Conservation (phyloP, 306 rosid genomes). For the Oemleria cerasiformis region DNA sequence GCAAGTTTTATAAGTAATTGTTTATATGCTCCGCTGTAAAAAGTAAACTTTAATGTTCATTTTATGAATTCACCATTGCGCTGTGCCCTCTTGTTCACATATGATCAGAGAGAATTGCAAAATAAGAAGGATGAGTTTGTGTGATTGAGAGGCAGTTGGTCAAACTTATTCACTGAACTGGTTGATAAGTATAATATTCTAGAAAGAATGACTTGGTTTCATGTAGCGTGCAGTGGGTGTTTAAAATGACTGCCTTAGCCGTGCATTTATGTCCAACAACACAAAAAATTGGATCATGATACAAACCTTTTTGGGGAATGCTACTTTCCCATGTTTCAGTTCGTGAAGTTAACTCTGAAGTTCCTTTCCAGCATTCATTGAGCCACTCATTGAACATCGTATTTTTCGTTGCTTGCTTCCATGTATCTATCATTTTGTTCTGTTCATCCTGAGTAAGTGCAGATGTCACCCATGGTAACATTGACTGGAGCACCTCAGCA, state of each 20-base stretch:
- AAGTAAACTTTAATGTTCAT: no score
- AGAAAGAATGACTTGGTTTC: no score
- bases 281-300: conserved; percentile 12
- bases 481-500: conserved; percentile 99
- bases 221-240: no score
- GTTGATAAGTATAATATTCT: neutral
- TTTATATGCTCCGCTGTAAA: no score
- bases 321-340: conserved; percentile 48
- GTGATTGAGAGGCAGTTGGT: no score
- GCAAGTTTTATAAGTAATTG: no score
- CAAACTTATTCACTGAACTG: neutral
- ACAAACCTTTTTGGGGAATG: conserved; percentile 64
- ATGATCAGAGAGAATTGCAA: no score
- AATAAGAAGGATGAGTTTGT: no score
- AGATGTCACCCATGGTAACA: conserved; percentile 98
- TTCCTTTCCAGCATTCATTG: conserved; percentile 92
- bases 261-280: neutral
- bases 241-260: conserved; percentile 6
- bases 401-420: conserved; percentile 98
- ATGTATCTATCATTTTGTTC: conserved; percentile 93
- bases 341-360: conserved; percentile 49
- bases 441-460: conserved; percentile 99
- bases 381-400: conserved; percentile 99
- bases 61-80: no score
- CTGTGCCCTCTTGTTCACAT: no score